A percentile compares a stretch with the other conserved stretches of the same genome.
Evolutionary conservation across 2,329 filamentous ascomycete genomes (phyloP).

Genomic region (Acephala macrosclerotiorum): DNA sequence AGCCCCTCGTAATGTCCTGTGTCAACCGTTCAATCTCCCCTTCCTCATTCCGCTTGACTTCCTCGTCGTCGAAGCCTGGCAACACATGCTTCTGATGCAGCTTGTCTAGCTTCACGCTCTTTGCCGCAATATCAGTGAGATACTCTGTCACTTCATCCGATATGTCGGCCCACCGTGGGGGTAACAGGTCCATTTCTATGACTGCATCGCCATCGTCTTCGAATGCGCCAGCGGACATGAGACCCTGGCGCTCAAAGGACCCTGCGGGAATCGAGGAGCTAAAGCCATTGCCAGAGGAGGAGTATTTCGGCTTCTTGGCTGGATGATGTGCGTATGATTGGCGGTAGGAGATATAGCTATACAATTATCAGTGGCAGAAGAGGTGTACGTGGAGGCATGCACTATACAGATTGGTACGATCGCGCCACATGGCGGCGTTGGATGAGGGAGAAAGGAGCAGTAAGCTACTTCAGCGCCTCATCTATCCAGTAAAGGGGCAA

Average conservation of each 20-base stretch:
- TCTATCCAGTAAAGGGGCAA: neutral
- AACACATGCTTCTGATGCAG: constrained; percentile 97
- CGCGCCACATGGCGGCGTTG: constrained; percentile 87
- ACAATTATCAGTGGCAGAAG: constrained; percentile 41
- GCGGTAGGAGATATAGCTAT: constrained; percentile 96
- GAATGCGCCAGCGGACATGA: constrained; percentile 82
- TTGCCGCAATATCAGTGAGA: constrained; percentile 79
- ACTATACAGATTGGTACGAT: constrained; percentile 93
- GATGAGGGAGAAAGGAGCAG: constrained; percentile 15
- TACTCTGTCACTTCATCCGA: constrained; percentile 92
- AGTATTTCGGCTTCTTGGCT: constrained; percentile 80
- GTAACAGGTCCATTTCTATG: constrained; percentile 97
- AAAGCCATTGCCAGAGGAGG: constrained; percentile 59
- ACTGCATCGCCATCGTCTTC: constrained; percentile 90
- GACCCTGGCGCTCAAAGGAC: constrained; percentile 73
- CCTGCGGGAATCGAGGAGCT: constrained; percentile 65
- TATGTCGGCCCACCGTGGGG: constrained; percentile 93
- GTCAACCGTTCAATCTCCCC: constrained; percentile 89
- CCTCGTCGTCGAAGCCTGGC: constrained; percentile 95
- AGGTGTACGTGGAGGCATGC: constrained; percentile 29
- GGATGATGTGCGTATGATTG: constrained; percentile 98
- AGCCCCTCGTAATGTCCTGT: constrained; percentile 85
- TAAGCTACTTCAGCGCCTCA: constrained; percentile 17
- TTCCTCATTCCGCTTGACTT: constrained; percentile 86
- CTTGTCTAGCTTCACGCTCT: constrained; percentile 86